Base-by-base conservation (phyloP, 306 rosid genomes). In the Inga leiocalycina region DNA sequence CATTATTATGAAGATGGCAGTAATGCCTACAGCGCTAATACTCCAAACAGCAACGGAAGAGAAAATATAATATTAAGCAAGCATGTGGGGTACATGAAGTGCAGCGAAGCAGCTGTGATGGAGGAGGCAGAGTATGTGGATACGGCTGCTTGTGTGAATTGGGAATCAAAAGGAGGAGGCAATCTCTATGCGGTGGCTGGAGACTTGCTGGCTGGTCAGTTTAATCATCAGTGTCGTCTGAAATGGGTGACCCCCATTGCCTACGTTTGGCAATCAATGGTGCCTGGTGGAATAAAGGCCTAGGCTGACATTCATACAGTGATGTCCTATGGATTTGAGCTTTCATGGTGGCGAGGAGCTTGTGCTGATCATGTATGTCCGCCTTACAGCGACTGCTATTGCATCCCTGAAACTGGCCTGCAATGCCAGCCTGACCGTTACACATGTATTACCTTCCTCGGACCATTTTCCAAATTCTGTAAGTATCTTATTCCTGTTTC, bases 41-140 rank as follows among this genome's bases (percentile, higher is more conserved):
- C n/a, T n/a, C n/a, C n/a, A n/a, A n/a, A n/a, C n/a, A n/a, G 4
- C 16, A 12, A 5, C 3, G 15, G 3, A 0, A 3, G 0, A 3
- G 16, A 14, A 4, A 46, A 13, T 9, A 0, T 56, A 56, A 0
- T 0, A 20, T 73, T n/a, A n/a, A n/a, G n/a, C 43, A 0, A 16
- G 43, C 43, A 48, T 3, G 37, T 73, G 6, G 14, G 15, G 10
- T 74, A 74, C 77, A 20, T 74, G 39, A 74, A 74, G 8, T 74
- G 62, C 4, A 48, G 77, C 3, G 62, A 27, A 15, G 9, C 24
- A 30, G 77, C n/a, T n/a, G n/a, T 30, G 77, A 46, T 15, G 59
- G 77, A 74, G 1, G 62, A 48, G 2, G 15, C 61, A 13, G 43
- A 5, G 43, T 73, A 48, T 20, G 15, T 73, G 24, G 56, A 43